Evolutionary conservation across 1,139 yeast genomes (phyloP).

Genomic region (Yamadazyma kanchanaburiensis): DNA sequence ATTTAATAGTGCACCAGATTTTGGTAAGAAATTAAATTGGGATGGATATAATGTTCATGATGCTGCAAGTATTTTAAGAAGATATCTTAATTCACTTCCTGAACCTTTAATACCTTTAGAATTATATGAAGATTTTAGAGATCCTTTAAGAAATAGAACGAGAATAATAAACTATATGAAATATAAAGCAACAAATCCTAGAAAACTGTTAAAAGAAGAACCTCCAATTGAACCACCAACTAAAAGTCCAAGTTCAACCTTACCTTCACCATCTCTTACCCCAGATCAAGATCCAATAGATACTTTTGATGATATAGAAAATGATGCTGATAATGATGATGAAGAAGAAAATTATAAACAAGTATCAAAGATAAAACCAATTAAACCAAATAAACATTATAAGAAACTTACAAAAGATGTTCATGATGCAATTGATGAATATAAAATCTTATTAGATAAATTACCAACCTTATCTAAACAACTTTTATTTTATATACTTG

Average conservation of each 20-base stretch:
- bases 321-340: conserved; percentile 3
- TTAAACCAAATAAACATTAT: conserved; percentile 32
- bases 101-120: conserved; percentile 87
- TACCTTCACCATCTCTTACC: conserved; percentile 10
- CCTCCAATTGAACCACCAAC: neutral
- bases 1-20: conserved; percentile 84
- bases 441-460: conserved; percentile 61
- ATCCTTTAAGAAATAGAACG: conserved; percentile 63
- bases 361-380: conserved; percentile 8
- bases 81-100: conserved; percentile 83
- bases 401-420: conserved; percentile 56
- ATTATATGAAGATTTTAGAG: conserved; percentile 75
- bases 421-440: conserved; percentile 65
- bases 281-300: conserved; percentile 2
- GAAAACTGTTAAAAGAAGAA: conserved; percentile 12
- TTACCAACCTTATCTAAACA: conserved; percentile 75
- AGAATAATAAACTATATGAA: conserved; percentile 62
- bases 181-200: conserved; percentile 44
- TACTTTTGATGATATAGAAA: conserved; percentile 4
- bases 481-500: conserved; percentile 82
- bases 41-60: conserved; percentile 96
- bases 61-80: conserved; percentile 84
- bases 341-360: neutral
- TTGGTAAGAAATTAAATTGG: conserved; percentile 87
- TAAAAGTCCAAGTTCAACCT: conserved; percentile 1